A percentile compares a stretch with the other conserved stretches of the same genome.
These are phyloP conservation scores for Metschnikowia aberdeeniae DNA, from an alignment of 805 yeast species.

Conservation along the genomic window DNA sequence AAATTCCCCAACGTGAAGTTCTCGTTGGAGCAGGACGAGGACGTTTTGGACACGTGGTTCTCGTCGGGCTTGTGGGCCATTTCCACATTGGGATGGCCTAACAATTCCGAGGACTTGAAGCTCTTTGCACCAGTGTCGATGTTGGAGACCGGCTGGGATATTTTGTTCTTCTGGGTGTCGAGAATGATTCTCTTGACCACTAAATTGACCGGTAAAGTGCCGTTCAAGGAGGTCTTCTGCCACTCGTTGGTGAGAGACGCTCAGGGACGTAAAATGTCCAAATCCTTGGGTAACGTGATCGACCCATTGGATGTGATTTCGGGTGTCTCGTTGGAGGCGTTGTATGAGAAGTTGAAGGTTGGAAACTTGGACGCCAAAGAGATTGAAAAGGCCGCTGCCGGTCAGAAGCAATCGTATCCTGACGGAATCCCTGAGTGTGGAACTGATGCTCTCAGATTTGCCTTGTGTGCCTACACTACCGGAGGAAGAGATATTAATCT, in stretches of 20 bases:
- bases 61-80: slow-evolving; percentile 98
- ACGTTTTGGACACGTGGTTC: slow-evolving; percentile 98
- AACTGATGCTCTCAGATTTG: slow-evolving; percentile 97
- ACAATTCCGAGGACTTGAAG: slow-evolving; percentile 65
- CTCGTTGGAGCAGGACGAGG: slow-evolving; percentile 91
- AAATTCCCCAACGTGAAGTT: slow-evolving; percentile 69
- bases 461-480: slow-evolving; percentile 95
- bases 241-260: slow-evolving; percentile 98
- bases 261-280: slow-evolving; percentile 98
- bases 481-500: slow-evolving; percentile 98
- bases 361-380: slow-evolving; percentile 93
- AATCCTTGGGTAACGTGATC: slow-evolving; percentile 92
- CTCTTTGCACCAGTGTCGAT: slow-evolving; percentile 85
- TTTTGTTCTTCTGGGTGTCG: slow-evolving; percentile 97
- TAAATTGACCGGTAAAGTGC: slow-evolving; percentile 85
- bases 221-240: slow-evolving; percentile 95
- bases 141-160: slow-evolving; percentile 99
- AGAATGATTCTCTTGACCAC: slow-evolving; percentile 92
- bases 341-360: slow-evolving; percentile 68
- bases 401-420: slow-evolving; percentile 88
- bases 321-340: slow-evolving; percentile 76
- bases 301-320: slow-evolving; percentile 93
- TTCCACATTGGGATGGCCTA: slow-evolving; percentile 96
- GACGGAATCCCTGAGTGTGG: slow-evolving; percentile 99
- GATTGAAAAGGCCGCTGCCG: slow-evolving; percentile 78